A percentile compares a stretch with the other conserved stretches of the same genome.
Evolutionary conservation across 495 filamentous ascomycete species (phyloP).

Genomic region (Xanthoparmelia taractica): DNA sequence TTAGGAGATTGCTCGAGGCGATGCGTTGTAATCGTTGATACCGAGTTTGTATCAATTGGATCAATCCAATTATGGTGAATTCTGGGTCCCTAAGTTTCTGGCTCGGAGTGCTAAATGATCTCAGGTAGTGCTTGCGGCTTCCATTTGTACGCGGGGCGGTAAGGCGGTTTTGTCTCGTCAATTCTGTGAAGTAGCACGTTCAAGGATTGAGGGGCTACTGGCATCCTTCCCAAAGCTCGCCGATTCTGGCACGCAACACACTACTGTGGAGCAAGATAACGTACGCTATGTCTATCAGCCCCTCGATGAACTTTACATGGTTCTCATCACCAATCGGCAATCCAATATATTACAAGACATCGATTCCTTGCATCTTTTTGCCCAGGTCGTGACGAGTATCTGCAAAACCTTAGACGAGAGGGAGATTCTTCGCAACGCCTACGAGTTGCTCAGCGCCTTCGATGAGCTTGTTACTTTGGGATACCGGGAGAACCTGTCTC

Average conservation of each 20-base stretch:
- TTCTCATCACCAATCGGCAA: conserved; percentile 97
- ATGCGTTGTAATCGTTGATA: not conserved
- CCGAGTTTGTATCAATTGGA: not conserved
- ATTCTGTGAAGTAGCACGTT: conserved; percentile 92
- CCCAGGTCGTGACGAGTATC: conserved; percentile 90
- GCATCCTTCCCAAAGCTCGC: conserved; percentile 96
- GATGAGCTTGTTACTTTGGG: conserved; percentile 93
- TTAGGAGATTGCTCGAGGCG: not conserved
- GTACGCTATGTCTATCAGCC: conserved; percentile 99
- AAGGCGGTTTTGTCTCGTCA: conserved; percentile 95
- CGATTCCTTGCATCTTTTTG: conserved; percentile 93
- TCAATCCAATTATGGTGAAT: conserved; percentile 12
- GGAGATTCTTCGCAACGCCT: conserved; percentile 89
- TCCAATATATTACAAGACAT: conserved; percentile 99
- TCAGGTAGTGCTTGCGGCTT: conserved; percentile 95
- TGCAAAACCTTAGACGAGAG: conserved; percentile 94
- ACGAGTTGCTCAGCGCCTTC: conserved; percentile 89
- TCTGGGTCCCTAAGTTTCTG: not conserved
- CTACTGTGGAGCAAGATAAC: conserved; percentile 96
- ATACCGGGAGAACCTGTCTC: conserved; percentile 89
- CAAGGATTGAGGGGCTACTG: conserved; percentile 89
- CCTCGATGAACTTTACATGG: conserved; percentile 97
- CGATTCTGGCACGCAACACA: conserved; percentile 90
- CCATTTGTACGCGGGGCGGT: conserved; percentile 95
- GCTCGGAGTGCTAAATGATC: not conserved